Conservation (phyloP, 2,329 filamentous ascomycete genomes). For the Venturia carpophila region DNA sequence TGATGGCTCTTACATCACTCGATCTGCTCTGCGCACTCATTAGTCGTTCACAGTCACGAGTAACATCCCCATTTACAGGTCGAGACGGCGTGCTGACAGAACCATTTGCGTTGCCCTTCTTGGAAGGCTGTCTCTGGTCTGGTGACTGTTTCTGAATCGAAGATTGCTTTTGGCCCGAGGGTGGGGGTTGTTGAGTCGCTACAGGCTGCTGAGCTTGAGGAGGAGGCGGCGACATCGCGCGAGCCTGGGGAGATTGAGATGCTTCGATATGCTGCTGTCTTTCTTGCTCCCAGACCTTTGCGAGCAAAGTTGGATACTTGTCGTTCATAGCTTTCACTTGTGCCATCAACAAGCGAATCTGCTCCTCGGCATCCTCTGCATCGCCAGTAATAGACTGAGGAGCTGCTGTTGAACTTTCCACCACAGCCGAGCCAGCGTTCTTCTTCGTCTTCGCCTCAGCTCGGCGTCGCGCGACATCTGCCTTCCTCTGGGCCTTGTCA, state of each 20-base stretch:
- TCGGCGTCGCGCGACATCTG: constrained; percentile 23
- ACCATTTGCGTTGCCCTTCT: constrained; percentile 13
- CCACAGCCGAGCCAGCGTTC: constrained; percentile 23
- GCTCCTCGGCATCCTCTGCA: constrained; percentile 37
- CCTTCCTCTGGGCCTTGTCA: constrained; percentile 21
- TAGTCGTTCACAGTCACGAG: not conserved
- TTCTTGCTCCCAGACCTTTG: constrained; percentile 50
- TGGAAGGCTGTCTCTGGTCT: constrained; percentile 15
- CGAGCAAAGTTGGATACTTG: constrained; percentile 48
- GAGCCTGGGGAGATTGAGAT: constrained; percentile 1
- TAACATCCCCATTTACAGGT: not conserved
- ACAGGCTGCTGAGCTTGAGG: constrained; percentile 6
- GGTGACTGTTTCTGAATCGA: constrained; percentile 14
- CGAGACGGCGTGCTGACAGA: not conserved
- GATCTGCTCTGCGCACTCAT: constrained; percentile 9
- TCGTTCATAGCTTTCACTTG: constrained; percentile 51
- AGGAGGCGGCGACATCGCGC: not conserved
- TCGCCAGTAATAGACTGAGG: not conserved
- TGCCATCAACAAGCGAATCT: constrained; percentile 49
- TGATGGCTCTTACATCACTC: constrained; percentile 21
- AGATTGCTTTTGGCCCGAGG: constrained; percentile 12
- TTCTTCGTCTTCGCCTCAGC: constrained; percentile 18
- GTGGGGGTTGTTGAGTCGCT: not conserved
- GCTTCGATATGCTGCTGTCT: constrained; percentile 29
- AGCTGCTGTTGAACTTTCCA: not conserved